Percentiles rank a stretch among this genome's conserved stretches.
phyloP scores from a whole-genome alignment of 495 filamentous ascomycete genomes.

The Neurospora sp. region DNA sequence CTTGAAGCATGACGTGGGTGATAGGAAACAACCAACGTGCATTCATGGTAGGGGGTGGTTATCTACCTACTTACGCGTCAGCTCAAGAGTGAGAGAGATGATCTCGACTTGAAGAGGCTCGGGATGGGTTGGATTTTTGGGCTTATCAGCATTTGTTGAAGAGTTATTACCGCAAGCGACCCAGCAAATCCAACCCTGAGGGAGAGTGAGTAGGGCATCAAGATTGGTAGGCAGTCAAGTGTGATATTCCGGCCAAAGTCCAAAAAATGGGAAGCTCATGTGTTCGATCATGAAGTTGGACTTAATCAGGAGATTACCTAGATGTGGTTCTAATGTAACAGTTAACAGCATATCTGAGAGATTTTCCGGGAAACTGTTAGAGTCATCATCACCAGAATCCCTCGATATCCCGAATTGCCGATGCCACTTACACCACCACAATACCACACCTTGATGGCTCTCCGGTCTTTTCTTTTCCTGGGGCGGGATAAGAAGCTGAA shows the following conservation, averaged over 20 bases:
- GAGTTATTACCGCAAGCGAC: not conserved
- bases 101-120: not conserved
- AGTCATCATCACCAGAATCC: not conserved
- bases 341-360: not conserved
- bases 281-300: not conserved
- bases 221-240: not conserved
- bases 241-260: not conserved
- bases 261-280: not conserved
- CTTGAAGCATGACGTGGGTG: not conserved
- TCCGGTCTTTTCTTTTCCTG: not conserved
- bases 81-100: not conserved
- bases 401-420: not conserved
- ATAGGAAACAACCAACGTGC: not conserved
- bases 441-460: not conserved
- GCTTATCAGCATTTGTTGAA: not conserved
- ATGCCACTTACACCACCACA: not conserved
- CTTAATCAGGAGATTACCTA: not conserved
- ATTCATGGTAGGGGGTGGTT: not conserved
- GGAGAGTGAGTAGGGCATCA: not conserved
- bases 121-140: not conserved
- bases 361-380: not conserved
- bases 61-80: not conserved
- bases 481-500: not conserved
- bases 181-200: not conserved
- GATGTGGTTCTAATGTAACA: not conserved